Conservation (phyloP, 2,329 filamentous ascomycete genomes). For the Colletotrichum gloeosporioides region DNA sequence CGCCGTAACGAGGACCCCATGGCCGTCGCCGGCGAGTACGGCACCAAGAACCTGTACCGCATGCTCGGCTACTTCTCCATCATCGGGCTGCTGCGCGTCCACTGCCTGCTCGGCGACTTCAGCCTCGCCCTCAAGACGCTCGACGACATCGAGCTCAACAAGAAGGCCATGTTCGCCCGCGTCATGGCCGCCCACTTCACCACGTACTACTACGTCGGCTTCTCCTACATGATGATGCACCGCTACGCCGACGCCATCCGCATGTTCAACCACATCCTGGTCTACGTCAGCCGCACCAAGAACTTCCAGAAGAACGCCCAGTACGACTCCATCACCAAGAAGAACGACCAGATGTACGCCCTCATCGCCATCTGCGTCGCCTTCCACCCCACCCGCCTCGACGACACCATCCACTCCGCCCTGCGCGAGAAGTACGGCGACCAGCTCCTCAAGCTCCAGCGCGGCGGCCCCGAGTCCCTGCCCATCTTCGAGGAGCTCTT, state of each 20-base stretch:
- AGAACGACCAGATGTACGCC: slow-evolving; percentile 99
- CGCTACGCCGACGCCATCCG: slow-evolving; percentile 98
- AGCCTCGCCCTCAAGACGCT: slow-evolving; percentile 98
- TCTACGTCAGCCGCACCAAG: slow-evolving; percentile 98
- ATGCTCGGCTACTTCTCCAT: slow-evolving; percentile 99
- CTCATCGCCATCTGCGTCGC: slow-evolving; percentile 98
- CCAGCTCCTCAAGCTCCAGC: slow-evolving; percentile 95
- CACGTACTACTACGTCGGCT: slow-evolving; percentile 99
- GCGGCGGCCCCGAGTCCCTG: slow-evolving; percentile 91
- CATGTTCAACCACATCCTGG: slow-evolving; percentile 99
- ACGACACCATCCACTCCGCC: slow-evolving; percentile 98
- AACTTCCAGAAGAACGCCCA: slow-evolving; percentile 99
- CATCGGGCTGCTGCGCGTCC: slow-evolving; percentile 93
- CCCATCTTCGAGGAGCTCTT: slow-evolving; percentile 99
- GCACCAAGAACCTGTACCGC: slow-evolving; percentile 90
- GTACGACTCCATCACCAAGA: slow-evolving; percentile 99
- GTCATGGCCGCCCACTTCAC: slow-evolving; percentile 99
- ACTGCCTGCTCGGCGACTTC: slow-evolving; percentile 97
- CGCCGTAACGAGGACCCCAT: slow-evolving; percentile 92
- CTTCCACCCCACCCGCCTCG: slow-evolving; percentile 94
- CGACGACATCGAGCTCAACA: slow-evolving; percentile 99
- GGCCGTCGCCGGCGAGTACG: slow-evolving; percentile 92
- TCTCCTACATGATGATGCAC: slow-evolving; percentile 99
- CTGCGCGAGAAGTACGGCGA: slow-evolving; percentile 99
- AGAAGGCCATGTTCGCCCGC: slow-evolving; percentile 99